Percentiles rank a stretch among this genome's conserved stretches.
phyloP scores from a whole-genome alignment of 306 rosid species.

The Cicer yamashitae region DNA sequence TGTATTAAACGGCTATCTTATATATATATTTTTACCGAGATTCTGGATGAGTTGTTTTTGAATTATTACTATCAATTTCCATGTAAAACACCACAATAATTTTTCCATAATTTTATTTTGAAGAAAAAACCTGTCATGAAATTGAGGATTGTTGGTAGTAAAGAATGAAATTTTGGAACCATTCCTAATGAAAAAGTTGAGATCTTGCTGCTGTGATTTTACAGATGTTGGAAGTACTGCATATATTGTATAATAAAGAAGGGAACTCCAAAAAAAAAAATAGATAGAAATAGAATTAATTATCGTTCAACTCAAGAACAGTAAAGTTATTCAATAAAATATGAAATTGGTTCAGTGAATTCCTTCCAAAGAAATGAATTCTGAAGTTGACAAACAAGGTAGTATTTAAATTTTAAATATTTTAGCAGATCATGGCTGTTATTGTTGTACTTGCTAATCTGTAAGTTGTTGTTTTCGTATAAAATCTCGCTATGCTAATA shows the following conservation, averaged over 20 bases:
- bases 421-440: background rate
- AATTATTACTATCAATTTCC: background rate
- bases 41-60: slow-evolving; percentile 21
- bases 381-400: background rate
- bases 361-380: background rate
- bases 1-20: slow-evolving; percentile 1
- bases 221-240: background rate
- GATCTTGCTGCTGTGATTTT: slow-evolving; percentile 6
- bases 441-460: background rate
- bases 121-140: background rate
- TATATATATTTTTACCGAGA: background rate
- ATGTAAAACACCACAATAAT: background rate
- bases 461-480: background rate
- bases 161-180: background rate
- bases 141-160: background rate
- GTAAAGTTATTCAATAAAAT: background rate
- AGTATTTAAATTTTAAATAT: background rate
- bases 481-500: too few relatives aligned
- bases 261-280: background rate
- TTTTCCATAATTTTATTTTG: too few relatives aligned
- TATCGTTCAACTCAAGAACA: background rate
- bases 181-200: background rate
- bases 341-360: background rate
- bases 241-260: background rate
- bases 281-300: background rate